These are phyloP conservation scores for Daldinia grandis DNA, from an alignment of 495 filamentous ascomycete genomes.

Conservation along the genomic window DNA sequence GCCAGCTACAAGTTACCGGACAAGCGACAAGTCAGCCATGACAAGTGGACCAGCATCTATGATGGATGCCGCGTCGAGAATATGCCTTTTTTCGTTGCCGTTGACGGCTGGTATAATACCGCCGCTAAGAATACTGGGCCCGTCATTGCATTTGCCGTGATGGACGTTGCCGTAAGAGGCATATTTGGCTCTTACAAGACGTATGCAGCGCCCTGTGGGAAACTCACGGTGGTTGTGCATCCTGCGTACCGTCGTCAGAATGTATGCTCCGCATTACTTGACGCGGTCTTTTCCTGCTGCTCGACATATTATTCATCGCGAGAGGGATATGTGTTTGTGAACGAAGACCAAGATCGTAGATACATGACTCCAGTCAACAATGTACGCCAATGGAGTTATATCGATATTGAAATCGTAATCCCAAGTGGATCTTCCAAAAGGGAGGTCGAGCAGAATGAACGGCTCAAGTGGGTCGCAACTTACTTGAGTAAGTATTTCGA, in stretches of 20 bases:
- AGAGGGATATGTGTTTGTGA: constrained; percentile 44
- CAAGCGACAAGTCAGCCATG: constrained; percentile 37
- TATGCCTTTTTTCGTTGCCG: constrained; percentile 55
- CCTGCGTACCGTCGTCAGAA: constrained; percentile 46
- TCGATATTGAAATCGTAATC: constrained; percentile 44
- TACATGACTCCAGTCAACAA: constrained; percentile 31
- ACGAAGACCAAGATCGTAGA: constrained; percentile 28
- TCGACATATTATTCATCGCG: constrained; percentile 39
- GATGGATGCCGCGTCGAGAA: constrained; percentile 18
- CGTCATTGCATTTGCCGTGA: constrained; percentile 51
- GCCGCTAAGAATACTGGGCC: background rate
- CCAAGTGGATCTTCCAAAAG: constrained; percentile 21
- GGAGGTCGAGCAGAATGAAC: constrained; percentile 20
- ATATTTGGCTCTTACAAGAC: constrained; percentile 30
- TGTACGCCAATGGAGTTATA: constrained; percentile 35
- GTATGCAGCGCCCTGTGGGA: constrained; percentile 17
- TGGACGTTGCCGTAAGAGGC: constrained; percentile 20
- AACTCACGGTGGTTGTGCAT: constrained; percentile 49
- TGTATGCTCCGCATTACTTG: constrained; percentile 50
- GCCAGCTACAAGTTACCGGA: constrained; percentile 46
- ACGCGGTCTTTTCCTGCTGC: constrained; percentile 45
- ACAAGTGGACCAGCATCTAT: constrained; percentile 40
- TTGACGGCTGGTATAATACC: constrained; percentile 31
- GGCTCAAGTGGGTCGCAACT: constrained; percentile 43
- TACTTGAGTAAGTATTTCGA: constrained; percentile 41